phyloP scores from a whole-genome alignment of 306 rosid species.

The Quercus mongolica region DNA sequence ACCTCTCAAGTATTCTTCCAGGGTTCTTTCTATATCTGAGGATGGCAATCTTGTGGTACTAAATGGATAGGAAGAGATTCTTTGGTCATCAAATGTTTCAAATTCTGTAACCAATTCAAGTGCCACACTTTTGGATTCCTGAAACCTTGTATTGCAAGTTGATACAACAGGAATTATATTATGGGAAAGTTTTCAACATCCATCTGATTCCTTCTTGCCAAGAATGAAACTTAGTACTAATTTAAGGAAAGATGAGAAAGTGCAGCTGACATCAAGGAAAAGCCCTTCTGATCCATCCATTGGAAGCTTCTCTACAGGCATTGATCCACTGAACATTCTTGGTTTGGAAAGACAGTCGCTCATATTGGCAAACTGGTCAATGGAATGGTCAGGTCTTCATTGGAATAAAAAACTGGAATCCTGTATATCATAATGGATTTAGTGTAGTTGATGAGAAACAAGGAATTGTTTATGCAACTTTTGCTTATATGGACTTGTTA shows the following conservation, averaged over 20 bases:
- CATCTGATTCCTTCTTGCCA: constrained; percentile 4
- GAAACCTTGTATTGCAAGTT: constrained; percentile 22
- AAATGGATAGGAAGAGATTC: not conserved
- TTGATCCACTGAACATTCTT: not conserved
- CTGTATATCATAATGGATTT: not conserved
- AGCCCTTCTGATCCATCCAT: constrained; percentile 10
- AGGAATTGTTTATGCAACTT: not conserved
- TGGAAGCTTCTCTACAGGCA: not conserved
- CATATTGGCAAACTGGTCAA: constrained; percentile 15
- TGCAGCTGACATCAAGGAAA: not conserved
- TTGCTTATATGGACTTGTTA: not conserved
- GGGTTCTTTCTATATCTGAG: no score
- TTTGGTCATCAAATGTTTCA: constrained; percentile 3
- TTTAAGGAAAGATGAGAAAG: not conserved
- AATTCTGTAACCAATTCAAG: no score
- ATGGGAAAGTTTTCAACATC: constrained; percentile 31
- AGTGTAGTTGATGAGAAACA: not conserved
- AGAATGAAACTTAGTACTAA: constrained; percentile 1
- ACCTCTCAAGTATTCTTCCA: no score
- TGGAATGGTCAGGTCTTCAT: constrained; percentile 8
- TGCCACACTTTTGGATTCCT: not conserved
- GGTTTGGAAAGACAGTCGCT: not conserved
- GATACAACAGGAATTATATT: not conserved
- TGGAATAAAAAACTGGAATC: not conserved
- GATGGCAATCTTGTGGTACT: not conserved